Conservation (phyloP, 495 filamentous ascomycete species). For the Parathielavia appendiculata region DNA sequence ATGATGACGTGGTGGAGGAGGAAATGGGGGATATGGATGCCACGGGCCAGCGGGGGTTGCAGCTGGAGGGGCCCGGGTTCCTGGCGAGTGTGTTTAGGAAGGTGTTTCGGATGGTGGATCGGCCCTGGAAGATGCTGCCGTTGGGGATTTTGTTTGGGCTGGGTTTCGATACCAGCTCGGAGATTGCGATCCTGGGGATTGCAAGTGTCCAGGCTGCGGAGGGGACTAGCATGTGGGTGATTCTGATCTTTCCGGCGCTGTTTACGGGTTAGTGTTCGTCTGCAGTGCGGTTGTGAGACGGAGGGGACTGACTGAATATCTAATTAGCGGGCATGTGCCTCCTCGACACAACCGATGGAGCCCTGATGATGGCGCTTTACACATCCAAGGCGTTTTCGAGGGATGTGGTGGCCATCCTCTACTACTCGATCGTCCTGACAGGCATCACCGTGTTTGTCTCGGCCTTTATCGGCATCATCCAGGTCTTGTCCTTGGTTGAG, state of each 20-base stretch:
- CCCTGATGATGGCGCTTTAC: slow-evolving; percentile 93
- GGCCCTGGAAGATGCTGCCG: slow-evolving; percentile 97
- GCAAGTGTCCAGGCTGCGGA: slow-evolving; percentile 76
- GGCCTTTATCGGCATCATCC: slow-evolving; percentile 76
- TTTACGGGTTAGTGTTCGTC: slow-evolving; percentile 64
- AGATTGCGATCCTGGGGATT: slow-evolving; percentile 88
- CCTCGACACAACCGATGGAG: slow-evolving; percentile 83
- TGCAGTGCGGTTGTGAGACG: not conserved
- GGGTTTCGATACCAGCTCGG: slow-evolving; percentile 93
- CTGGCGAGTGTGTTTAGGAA: slow-evolving; percentile 65
- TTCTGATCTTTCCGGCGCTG: slow-evolving; percentile 83
- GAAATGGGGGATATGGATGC: slow-evolving; percentile 17
- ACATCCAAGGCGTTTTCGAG: slow-evolving; percentile 66
- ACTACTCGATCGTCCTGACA: slow-evolving; percentile 90
- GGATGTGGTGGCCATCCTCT: slow-evolving; percentile 80
- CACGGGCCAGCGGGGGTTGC: slow-evolving; percentile 52
- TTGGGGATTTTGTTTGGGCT: slow-evolving; percentile 86
- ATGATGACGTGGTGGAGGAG: slow-evolving; percentile 5
- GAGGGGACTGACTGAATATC: not conserved
- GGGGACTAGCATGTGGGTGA: slow-evolving; percentile 89
- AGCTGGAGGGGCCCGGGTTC: slow-evolving; percentile 72
- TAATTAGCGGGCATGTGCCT: slow-evolving; percentile 77
- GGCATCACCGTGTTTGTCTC: slow-evolving; percentile 83
- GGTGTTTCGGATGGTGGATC: slow-evolving; percentile 78
- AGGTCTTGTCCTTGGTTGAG: slow-evolving; percentile 69